These are phyloP conservation scores for Populus nigra DNA, from an alignment of 345 rosid species.

Conservation along the genomic window DNA sequence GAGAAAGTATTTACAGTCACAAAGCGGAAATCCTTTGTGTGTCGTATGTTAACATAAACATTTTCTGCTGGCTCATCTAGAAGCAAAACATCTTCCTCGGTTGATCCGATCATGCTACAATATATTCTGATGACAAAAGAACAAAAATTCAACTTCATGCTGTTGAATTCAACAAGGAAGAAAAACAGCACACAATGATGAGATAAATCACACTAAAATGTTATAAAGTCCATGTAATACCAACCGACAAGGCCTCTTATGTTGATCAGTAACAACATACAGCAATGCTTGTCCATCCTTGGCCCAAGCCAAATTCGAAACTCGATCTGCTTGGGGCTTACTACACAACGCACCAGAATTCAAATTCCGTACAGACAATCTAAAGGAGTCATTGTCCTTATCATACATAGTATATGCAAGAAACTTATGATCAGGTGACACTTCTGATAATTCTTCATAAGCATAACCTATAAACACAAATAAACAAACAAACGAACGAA, in stretches of 20 bases:
- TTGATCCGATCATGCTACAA: constrained; percentile 86
- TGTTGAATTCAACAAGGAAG: not conserved
- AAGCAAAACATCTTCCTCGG: constrained; percentile 81
- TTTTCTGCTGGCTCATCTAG: constrained; percentile 69
- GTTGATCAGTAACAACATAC: constrained; percentile 81
- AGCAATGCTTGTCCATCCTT: constrained; percentile 80
- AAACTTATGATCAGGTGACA: constrained; percentile 87
- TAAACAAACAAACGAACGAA: not conserved
- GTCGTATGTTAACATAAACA: constrained; percentile 60
- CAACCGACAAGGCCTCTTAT: constrained; percentile 81
- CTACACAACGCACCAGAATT: constrained; percentile 88
- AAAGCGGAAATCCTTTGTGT: constrained; percentile 81
- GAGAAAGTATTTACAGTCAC: constrained; percentile 72
- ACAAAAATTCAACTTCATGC: constrained; percentile 8
- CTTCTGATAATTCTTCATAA: constrained; percentile 86
- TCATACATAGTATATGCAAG: constrained; percentile 98
- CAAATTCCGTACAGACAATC: constrained; percentile 72
- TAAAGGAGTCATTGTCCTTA: constrained; percentile 83
- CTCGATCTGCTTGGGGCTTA: constrained; percentile 81
- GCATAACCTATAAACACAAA: constrained; percentile 62
- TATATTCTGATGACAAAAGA: constrained; percentile 46
- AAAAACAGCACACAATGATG: not conserved
- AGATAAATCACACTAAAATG: not conserved
- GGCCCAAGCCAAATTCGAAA: constrained; percentile 87
- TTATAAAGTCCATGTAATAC: not conserved